Evolutionary conservation across 345 rosid genomes (phyloP), one percentile per base, ranked within the genome.

Genomic region (Camelina laxa): DNA sequence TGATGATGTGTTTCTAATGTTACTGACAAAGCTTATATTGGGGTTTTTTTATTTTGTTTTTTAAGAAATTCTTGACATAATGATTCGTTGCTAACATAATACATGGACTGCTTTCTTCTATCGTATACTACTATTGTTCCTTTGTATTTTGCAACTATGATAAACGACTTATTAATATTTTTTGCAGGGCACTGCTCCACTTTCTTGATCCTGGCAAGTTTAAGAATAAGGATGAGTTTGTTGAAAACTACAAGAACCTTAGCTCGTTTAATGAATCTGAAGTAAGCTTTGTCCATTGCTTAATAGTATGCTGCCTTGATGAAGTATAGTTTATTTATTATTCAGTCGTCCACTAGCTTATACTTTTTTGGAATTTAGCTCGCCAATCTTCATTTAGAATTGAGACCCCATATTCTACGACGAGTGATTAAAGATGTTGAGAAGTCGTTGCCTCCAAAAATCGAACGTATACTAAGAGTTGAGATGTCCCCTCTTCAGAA

Each of bases 401-500:
- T 96, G 86, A 87, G 97, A 85, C 99, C 99, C 65, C 99, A 96
- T 80, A 91, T 96, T 76, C 87, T 96, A 56, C 85, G 99, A 67
- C 91, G 99, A 85, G 97, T 96, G 21, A 96, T 96, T 72, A 96
- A 96, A 83, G 99, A 96, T 77, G 99, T 96, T 21, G 99, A 96
- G 80, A 96, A 96, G 85, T 92, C 98, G 65, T 84, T 96, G 83
- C 99, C 99, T 61, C 99, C 99, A 14, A 96, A 96, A 83, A 91
- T 92, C 75, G 99, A 96, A 87, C 94, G 99, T 48, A 92, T 96
- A 69, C 87, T 96, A 80, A 88, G 99, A 86, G 96, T 96, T 75
- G 99, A 96, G 83, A 96, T 96, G 99, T 96, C 99, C 56, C 99
- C 98, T 73, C 90, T 96, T 69, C 99, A 96, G 82, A 96, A 92